Evolutionary conservation across 2,329 filamentous ascomycete genomes (phyloP).

Genomic region (Apiospora marii): DNA sequence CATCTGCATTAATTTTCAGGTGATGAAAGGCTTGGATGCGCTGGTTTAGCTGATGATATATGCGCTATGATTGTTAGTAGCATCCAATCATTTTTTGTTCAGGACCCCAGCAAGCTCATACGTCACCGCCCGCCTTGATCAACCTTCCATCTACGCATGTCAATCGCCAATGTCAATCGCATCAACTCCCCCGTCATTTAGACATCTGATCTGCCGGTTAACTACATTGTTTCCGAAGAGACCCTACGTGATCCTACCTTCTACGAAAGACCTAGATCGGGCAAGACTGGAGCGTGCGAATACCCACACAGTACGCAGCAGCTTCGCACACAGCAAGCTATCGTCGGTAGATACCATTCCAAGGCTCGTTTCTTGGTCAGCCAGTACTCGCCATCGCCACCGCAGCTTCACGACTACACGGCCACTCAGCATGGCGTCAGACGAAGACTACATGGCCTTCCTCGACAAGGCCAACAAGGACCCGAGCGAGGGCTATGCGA

Average conservation of each 20-base stretch:
- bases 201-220: background rate
- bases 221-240: background rate
- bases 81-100: background rate
- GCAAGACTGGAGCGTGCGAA: background rate
- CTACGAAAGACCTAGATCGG: background rate
- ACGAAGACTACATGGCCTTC: slow-evolving; percentile 85
- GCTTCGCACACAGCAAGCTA: background rate
- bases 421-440: slow-evolving; percentile 67
- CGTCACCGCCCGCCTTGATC: slow-evolving; percentile 10
- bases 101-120: background rate
- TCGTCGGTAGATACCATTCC: background rate
- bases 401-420: slow-evolving; percentile 26
- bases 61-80: background rate
- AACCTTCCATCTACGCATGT: background rate
- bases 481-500: slow-evolving; percentile 65
- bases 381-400: background rate
- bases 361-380: background rate
- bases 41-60: background rate
- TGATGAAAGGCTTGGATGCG: background rate
- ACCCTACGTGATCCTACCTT: background rate
- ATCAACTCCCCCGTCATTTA: background rate
- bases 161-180: background rate
- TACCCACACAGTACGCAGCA: background rate
- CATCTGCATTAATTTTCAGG: background rate
- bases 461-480: slow-evolving; percentile 87